Evolutionary conservation across 2,329 filamentous ascomycete genomes (phyloP), one percentile per base, ranked within the genome.

Genomic region (Colletotrichum siamense): DNA sequence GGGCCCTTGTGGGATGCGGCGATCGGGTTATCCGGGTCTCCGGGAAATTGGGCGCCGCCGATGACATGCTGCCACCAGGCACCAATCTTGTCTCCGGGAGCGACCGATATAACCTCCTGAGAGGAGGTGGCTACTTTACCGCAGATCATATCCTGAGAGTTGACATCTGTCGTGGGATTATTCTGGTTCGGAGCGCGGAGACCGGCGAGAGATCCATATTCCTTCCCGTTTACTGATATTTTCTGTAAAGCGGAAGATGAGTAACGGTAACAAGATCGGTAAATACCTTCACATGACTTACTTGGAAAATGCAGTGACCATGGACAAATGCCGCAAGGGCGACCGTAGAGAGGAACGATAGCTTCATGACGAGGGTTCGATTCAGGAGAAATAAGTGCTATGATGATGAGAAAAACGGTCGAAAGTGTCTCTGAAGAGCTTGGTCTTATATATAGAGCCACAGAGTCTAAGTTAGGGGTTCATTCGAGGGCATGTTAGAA

Each of bases 1-100:
- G 90, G 90, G 0, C 89, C 89, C 81, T 90, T 90, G 83, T 91
- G 89, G 15, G 87, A 88, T 71, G 85, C 82, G 36, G 89, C 90
- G 78, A 92, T 91, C 69, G 89, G 89, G 82, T 90, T 87, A 81
- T 89, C 89, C 3, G 83, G 82, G 83, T 90, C 89, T 77, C 85
- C 85, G 61, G 88, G 69, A 78, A 84, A 86, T 81, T 91, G 89
- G 9, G 87, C 84, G 64, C 89, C 89, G 69, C 90, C 90, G 71
- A 91, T 87, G 67, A 91, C 84, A 79, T 91, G 89, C 57, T 89
- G 88, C 85, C 87, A 91, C 81, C 84, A 87, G 3, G 89, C 85
- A 9, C 89, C 89, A 62, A 91, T 83, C 78, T 86, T 84, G 80
- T 90, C 89, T 15, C 90, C 90, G 4, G 87, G 84, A 18, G 87